These are phyloP conservation scores for Trichoderma brevicompactum DNA, from an alignment of 2,329 filamentous ascomycete genomes.

Conservation along the genomic window DNA sequence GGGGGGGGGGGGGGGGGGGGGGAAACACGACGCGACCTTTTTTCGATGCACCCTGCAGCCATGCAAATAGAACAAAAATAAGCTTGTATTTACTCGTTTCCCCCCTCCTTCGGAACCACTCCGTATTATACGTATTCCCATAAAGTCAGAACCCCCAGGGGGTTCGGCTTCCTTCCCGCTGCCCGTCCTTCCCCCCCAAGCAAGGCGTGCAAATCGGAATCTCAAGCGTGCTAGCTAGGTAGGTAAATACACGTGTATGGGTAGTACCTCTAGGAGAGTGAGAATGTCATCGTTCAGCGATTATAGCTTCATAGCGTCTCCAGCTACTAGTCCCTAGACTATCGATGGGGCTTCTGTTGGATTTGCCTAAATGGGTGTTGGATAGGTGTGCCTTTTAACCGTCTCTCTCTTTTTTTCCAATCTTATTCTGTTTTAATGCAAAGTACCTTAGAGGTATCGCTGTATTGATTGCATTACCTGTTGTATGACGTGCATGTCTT, in stretches of 20 bases:
- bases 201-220: background rate
- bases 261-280: too few species aligned
- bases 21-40: background rate
- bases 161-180: too few species aligned
- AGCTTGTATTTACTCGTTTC: background rate
- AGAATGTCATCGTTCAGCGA: background rate
- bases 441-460: background rate
- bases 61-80: background rate
- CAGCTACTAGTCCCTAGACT: background rate
- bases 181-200: too few species aligned
- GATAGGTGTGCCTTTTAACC: background rate
- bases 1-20: too few species aligned
- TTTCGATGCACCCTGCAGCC: background rate
- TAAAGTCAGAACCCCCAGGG: background rate
- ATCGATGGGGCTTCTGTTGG: background rate
- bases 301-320: background rate
- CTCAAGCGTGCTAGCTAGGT: background rate
- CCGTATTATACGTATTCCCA: background rate
- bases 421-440: background rate
- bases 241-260: too few species aligned
- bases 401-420: background rate
- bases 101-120: background rate
- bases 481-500: constrained; percentile 19
- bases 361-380: background rate
- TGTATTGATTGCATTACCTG: background rate